These are phyloP conservation scores for Neurospora sp. DNA, from an alignment of 495 filamentous ascomycete species.

Conservation along the genomic window DNA sequence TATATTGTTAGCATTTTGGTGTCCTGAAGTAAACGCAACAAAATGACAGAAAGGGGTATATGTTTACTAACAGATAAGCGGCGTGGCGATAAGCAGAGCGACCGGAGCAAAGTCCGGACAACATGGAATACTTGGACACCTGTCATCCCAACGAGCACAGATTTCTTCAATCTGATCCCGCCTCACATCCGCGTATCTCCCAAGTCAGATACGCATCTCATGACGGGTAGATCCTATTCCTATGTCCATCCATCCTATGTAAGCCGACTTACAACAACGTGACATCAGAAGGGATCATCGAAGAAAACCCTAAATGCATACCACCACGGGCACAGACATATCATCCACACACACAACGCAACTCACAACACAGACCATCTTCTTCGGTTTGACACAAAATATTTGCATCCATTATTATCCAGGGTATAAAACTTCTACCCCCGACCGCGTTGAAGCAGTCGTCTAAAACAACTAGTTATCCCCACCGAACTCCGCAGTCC, in stretches of 20 bases:
- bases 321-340: not conserved
- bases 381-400: not conserved
- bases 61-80: not conserved
- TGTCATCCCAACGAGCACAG: not conserved
- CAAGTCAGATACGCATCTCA: not conserved
- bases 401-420: not conserved
- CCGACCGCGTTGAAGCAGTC: slow-evolving; percentile 28
- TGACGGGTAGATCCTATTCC: not conserved
- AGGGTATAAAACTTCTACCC: not conserved
- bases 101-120: not conserved
- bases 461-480: slow-evolving; percentile 7
- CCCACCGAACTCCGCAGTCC: slow-evolving; percentile 19
- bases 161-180: not conserved
- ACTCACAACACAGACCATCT: not conserved
- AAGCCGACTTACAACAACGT: not conserved
- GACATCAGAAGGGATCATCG: not conserved
- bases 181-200: not conserved
- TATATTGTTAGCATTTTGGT: too few relatives aligned
- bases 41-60: too few relatives aligned
- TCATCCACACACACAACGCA: not conserved
- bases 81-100: not conserved
- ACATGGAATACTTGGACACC: not conserved
- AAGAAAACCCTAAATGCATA: not conserved
- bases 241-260: not conserved
- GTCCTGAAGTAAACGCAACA: too few relatives aligned